Percentiles rank a stretch among this genome's conserved stretches.
Conservation (phyloP, 2,329 filamentous ascomycete species). For the Fusarium newnesense region DNA sequence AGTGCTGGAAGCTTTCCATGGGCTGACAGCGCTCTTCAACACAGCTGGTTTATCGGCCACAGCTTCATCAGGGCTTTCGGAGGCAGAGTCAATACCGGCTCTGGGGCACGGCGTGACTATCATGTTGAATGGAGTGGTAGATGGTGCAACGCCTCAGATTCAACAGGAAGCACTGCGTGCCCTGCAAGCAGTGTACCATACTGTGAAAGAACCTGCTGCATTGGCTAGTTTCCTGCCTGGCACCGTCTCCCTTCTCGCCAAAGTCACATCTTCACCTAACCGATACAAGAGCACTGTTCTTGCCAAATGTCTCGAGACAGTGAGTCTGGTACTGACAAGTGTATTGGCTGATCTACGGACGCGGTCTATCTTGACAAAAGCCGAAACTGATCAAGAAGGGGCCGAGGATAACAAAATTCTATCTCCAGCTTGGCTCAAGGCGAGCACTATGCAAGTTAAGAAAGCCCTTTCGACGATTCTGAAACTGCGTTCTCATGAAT, state of each 20-base stretch:
- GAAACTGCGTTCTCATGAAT: slow-evolving; percentile 77
- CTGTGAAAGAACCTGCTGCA: slow-evolving; percentile 77
- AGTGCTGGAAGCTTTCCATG: slow-evolving; percentile 74
- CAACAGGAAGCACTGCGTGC: slow-evolving; percentile 76
- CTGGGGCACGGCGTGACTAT: slow-evolving; percentile 86
- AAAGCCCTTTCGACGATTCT: slow-evolving; percentile 82
- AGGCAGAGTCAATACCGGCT: slow-evolving; percentile 74
- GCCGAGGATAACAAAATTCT: slow-evolving; percentile 51
- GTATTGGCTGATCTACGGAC: slow-evolving; percentile 69
- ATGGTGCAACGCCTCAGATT: slow-evolving; percentile 72
- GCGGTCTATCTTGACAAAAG: slow-evolving; percentile 55
- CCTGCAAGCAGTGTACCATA: slow-evolving; percentile 68
- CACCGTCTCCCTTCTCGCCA: slow-evolving; percentile 83
- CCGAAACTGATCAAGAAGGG: slow-evolving; percentile 40
- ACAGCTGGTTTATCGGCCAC: slow-evolving; percentile 63
- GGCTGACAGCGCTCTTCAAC: slow-evolving; percentile 73
- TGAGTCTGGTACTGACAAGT: slow-evolving; percentile 64
- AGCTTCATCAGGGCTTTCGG: slow-evolving; percentile 61
- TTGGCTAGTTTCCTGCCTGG: slow-evolving; percentile 89
- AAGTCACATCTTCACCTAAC: slow-evolving; percentile 75
- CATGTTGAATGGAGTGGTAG: slow-evolving; percentile 77
- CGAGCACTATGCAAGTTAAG: slow-evolving; percentile 83
- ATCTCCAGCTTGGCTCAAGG: slow-evolving; percentile 76
- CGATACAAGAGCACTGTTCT: slow-evolving; percentile 69
- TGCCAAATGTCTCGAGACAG: slow-evolving; percentile 66